Evolutionary conservation across 2,329 filamentous ascomycete species (phyloP), one percentile per base, ranked within the genome.

Genomic region (Calycina marina): DNA sequence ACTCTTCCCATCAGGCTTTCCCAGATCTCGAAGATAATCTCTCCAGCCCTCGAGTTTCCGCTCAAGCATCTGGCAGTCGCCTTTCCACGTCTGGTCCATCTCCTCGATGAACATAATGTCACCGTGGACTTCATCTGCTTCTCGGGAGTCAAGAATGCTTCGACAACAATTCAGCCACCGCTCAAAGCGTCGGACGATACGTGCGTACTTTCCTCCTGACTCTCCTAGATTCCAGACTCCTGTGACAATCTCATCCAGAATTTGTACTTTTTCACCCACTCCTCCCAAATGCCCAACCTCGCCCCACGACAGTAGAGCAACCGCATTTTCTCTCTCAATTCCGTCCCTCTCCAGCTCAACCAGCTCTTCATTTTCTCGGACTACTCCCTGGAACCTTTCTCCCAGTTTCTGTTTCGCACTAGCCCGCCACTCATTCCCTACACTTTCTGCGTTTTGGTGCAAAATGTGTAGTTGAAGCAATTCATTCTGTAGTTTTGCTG

Each of bases 391-490:
- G 43, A 74, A 73, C 11, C 62, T 59, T 2, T 31, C 41, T 0
- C 58, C 58, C 3, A 77, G 57, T 31, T 58, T 60, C 4, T 42
- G 37, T 36, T 60, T 59, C 1, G 75, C 75, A 44, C 67, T 73
- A 2, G 55, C 61, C 37, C 63, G 62, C 70, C 73, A 80, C 33
- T 62, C 55, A 3, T 49, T 45, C 2, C 59, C 48, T 1, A 62
- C 62, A 3, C 49, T 39, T 2, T 51, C 52, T 3, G 67, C 63
- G 32, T 65, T 63, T 40, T 66, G 63, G 50, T 79, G 74, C 14
- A 81, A 51, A 5, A 80, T 56, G 30, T 76, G 71, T 5, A 80
- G 58, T 45, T 78, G 73, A 14, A 81, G 56, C 2, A 81, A 60
- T 48, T 77, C 70, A 2, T 72, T 66, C 50, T 80, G 76, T 5